Evolutionary conservation across 768 basidiomycete species (phyloP), one percentile per base, ranked within the genome.

Genomic region (Tulasnella sp.): DNA sequence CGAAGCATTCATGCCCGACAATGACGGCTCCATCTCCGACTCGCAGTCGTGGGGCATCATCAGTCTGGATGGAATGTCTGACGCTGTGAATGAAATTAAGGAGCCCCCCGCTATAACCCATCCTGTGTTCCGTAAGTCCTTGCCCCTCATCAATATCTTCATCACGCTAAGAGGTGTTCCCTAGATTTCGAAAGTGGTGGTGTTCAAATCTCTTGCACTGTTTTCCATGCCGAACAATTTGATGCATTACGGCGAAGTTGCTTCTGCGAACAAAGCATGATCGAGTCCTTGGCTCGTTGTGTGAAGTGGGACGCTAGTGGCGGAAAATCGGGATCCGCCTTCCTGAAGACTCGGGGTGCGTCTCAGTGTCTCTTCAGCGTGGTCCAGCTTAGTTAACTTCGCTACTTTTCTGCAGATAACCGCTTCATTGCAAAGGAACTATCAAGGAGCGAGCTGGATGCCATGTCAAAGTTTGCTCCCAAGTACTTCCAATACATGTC

Each of bases 401-500:
- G 40, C 34, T 34, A 81, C 52, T 81, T 74, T 27, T 56, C 52
- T 24, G 0, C 79, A 98, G 97, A 99, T 83, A 96, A 99, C 84
- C 95, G 98, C 8, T 99, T 99, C 88, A 98, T 99, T 82, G 95
- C 97, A 44, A 99, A 99, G 83, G 97, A 98, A 82, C 89, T 99
- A 38, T 97, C 97, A 0, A 89, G 90, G 79, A 88, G 94, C 40
- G 98, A 99, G 83, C 87, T 98, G 82, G 95, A 97, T 84, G 94
- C 95, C 0, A 94, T 99, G 91, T 95, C 97, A 82, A 94, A 93
- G 0, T 99, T 99, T 85, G 97, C 96, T 19, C 98, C 97, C 0
- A 93, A 95, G 1, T 99, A 99, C 85, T 99, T 99, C 83, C 94
- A 97, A 81, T 99, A 99, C 84, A 97, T 98, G 93, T 94, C 95